Conservation (phyloP, 2,329 filamentous ascomycete species). For the Colletotrichum truncatum region DNA sequence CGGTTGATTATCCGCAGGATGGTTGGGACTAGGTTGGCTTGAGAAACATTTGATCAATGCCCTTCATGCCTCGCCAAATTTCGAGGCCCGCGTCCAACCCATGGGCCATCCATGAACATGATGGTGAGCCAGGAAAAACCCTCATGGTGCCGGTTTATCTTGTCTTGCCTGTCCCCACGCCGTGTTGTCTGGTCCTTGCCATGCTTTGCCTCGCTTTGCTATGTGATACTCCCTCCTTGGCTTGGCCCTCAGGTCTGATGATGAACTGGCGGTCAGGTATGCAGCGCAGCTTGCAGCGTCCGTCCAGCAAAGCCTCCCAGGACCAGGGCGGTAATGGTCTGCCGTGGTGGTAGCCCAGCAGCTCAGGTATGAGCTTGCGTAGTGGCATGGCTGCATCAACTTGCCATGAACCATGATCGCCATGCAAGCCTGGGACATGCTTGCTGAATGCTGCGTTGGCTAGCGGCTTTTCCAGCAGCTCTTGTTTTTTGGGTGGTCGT, state of each 20-base stretch:
- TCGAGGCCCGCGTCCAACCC: not conserved
- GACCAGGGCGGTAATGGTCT: conserved; percentile 36
- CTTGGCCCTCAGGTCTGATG: conserved; percentile 34
- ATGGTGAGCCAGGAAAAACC: conserved; percentile 8
- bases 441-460: conserved; percentile 26
- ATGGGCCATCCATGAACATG: not conserved
- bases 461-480: conserved; percentile 22
- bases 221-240: conserved; percentile 6
- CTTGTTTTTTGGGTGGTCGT: conserved; percentile 7
- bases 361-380: conserved; percentile 31
- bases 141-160: not conserved
- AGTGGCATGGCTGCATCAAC: conserved; percentile 40
- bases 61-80: conserved; percentile 19
- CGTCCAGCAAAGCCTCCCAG: conserved; percentile 27
- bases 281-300: conserved; percentile 38
- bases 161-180: not conserved
- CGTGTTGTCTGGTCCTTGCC: not conserved
- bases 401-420: conserved; percentile 52
- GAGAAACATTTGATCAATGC: conserved; percentile 29
- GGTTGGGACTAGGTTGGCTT: conserved; percentile 8
- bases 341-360: conserved; percentile 37
- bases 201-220: not conserved
- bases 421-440: conserved; percentile 31
- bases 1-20: conserved; percentile 6
- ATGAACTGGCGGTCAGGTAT: conserved; percentile 61